These are phyloP conservation scores for Bombardia bombarda DNA, from an alignment of 495 filamentous ascomycete genomes.

Conservation along the genomic window DNA sequence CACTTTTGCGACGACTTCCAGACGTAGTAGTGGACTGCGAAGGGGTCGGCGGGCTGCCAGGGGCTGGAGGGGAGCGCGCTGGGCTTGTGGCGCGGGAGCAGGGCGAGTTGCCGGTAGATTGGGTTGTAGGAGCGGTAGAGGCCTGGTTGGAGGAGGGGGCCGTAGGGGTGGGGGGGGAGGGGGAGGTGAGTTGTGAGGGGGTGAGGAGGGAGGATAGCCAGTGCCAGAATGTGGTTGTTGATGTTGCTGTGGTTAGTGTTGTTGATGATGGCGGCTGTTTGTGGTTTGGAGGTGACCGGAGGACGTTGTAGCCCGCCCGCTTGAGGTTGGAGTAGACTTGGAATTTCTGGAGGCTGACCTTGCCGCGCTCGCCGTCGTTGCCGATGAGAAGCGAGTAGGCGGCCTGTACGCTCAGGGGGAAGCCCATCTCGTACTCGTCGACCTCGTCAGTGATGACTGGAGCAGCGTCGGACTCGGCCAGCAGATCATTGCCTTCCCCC, in stretches of 20 bases:
- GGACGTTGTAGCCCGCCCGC: conserved; percentile 72
- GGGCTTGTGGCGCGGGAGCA: conserved; percentile 66
- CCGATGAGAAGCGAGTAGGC: conserved; percentile 77
- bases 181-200: conserved; percentile 2
- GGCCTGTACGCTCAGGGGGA: conserved; percentile 83
- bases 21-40: conserved; percentile 64
- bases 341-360: conserved; percentile 67
- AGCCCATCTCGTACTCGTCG: conserved; percentile 49
- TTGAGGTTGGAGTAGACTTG: conserved; percentile 79
- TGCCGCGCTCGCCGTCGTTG: conserved; percentile 48
- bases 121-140: conserved; percentile 72
- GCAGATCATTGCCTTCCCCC: conserved; percentile 13
- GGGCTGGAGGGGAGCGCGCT: conserved; percentile 15
- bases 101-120: conserved; percentile 65
- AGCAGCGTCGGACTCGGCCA: conserved; percentile 15
- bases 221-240: conserved; percentile 24
- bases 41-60: conserved; percentile 38
- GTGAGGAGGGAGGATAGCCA: conserved; percentile 35
- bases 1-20: conserved; percentile 64
- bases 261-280: conserved; percentile 1
- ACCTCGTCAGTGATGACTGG: conserved; percentile 19
- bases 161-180: conserved; percentile 28
- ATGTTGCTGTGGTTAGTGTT: not conserved
- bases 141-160: conserved; percentile 66
- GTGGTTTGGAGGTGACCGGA: conserved; percentile 49